A percentile compares a stretch with the other conserved stretches of the same genome.
Conservation (phyloP, 306 rosid genomes). For the Ceratonia siliqua region DNA sequence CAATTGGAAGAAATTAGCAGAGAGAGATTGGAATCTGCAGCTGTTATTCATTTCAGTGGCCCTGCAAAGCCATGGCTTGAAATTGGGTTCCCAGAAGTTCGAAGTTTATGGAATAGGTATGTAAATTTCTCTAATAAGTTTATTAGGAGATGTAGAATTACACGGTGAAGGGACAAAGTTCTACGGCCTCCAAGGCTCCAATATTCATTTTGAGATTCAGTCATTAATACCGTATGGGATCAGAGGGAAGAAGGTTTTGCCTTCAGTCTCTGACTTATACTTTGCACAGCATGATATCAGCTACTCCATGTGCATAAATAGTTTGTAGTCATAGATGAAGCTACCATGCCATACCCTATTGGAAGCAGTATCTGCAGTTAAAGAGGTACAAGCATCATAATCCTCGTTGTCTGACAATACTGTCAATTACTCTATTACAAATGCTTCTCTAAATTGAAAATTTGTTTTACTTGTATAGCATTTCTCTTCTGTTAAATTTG, state of each 20-base stretch:
- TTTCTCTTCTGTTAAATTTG: not conserved
- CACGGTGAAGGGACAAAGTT: slow-evolving; percentile 62
- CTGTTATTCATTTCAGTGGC: slow-evolving; percentile 84
- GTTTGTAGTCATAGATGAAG: slow-evolving; percentile 61
- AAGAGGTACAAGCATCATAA: slow-evolving; percentile 34
- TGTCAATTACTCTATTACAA: slow-evolving; percentile 43
- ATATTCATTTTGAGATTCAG: slow-evolving; percentile 48
- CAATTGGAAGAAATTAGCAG: slow-evolving; percentile 37
- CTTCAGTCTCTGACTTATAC: slow-evolving; percentile 84
- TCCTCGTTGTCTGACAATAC: slow-evolving; percentile 29
- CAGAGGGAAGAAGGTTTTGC: slow-evolving; percentile 94
- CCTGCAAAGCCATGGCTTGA: slow-evolving; percentile 99
- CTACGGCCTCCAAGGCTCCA: slow-evolving; percentile 41
- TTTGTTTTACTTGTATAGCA: not conserved
- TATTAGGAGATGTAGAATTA: slow-evolving; percentile 68
- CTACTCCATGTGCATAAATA: slow-evolving; percentile 51
- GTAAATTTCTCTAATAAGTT: slow-evolving; percentile 75
- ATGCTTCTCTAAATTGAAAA: slow-evolving; percentile 26
- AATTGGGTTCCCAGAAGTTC: slow-evolving; percentile 74
- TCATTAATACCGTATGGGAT: slow-evolving; percentile 41
- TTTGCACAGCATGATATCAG: slow-evolving; percentile 36
- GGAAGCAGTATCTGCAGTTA: slow-evolving; percentile 46
- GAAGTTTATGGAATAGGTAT: slow-evolving; percentile 71
- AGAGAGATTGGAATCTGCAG: slow-evolving; percentile 57
- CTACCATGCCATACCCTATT: slow-evolving; percentile 36